Conservation (phyloP, 768 basidiomycete genomes). For the Gloeophyllum trabeum region DNA sequence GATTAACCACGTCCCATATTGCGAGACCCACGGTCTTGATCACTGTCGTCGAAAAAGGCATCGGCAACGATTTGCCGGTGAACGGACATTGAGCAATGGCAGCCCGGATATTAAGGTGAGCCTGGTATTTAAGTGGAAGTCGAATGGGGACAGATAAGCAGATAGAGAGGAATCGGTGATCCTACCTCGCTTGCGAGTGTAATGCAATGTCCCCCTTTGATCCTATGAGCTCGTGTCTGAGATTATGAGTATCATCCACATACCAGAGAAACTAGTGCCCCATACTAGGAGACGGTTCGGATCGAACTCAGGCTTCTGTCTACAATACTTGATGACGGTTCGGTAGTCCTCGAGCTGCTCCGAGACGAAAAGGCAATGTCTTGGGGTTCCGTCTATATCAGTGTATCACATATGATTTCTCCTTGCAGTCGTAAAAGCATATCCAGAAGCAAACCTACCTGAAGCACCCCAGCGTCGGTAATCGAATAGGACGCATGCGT, state of each 20-base stretch:
- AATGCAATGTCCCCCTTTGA: slow-evolving; percentile 19
- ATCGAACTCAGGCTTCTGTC: slow-evolving; percentile 19
- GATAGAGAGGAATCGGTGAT: neutral
- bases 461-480: slow-evolving; percentile 27
- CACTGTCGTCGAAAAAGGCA: slow-evolving; percentile 5
- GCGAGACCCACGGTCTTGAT: slow-evolving; percentile 12
- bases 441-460: slow-evolving; percentile 10
- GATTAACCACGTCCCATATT: slow-evolving; percentile 15
- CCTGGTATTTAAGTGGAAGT: slow-evolving; percentile 9
- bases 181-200: slow-evolving; percentile 19
- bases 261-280: slow-evolving; percentile 24
- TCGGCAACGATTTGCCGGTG: slow-evolving; percentile 10
- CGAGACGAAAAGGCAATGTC: slow-evolving; percentile 15
- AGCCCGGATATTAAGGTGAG: slow-evolving; percentile 15
- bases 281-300: slow-evolving; percentile 20
- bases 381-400: slow-evolving; percentile 20
- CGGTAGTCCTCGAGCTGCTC: slow-evolving; percentile 27
- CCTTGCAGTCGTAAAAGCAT: neutral
- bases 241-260: neutral
- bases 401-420: neutral
- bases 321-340: slow-evolving; percentile 21
- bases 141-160: neutral
- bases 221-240: neutral
- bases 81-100: slow-evolving; percentile 24
- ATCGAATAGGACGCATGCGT: slow-evolving; percentile 24